Base-by-base conservation (phyloP, 371 early-diverging fungal genomes). In the Paraphysoderma sedebokerense region DNA sequence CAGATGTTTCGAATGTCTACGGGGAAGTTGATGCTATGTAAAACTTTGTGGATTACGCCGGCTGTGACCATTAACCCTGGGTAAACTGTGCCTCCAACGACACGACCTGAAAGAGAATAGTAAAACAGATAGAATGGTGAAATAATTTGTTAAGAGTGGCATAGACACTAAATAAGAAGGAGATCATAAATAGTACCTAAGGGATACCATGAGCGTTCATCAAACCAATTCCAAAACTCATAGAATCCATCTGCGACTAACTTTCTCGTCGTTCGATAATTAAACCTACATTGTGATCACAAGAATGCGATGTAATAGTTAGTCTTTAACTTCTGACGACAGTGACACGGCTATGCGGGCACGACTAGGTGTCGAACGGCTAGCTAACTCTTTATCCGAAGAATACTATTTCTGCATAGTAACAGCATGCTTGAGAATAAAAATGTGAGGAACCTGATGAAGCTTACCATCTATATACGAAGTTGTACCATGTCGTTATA, bases 211-310 rank as follows among this genome's bases (percentile, higher is more conserved):
- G 92, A 87, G 36, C 82, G 77, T 63, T 90, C 87, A 61, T 98
- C 98, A 57, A 92, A 95, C 99, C 99, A 98, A 69, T 92, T 96
- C 79, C 91, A 85, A 63, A 98, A 98, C 50, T 89, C 87, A 63
- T 92, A 92, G 55, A 85, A 87, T 5, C 96, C 98, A 57, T 92
- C 78, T 50, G 86, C 74, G 28, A 95, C 96, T 8, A 98, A 77
- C 62, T 92, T 82, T 50, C 79, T 76, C 9, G 99, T 98, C n/a
- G 95, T 85, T 57, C 98, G 84, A 64, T 87, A 98, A 71, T 98
- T 98, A 75, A 98, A 98, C 70, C 57, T 50, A 20, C n/a, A n/a
- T n/a, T n/a, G n/a, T n/a, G n/a, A n/a, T n/a, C n/a, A n/a, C n/a
- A 50, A 38, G 24, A 50, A 27, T 6, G 48, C 15, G 12, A n/a